Conservation (phyloP, 345 rosid genomes). For the Citrus maxima region DNA sequence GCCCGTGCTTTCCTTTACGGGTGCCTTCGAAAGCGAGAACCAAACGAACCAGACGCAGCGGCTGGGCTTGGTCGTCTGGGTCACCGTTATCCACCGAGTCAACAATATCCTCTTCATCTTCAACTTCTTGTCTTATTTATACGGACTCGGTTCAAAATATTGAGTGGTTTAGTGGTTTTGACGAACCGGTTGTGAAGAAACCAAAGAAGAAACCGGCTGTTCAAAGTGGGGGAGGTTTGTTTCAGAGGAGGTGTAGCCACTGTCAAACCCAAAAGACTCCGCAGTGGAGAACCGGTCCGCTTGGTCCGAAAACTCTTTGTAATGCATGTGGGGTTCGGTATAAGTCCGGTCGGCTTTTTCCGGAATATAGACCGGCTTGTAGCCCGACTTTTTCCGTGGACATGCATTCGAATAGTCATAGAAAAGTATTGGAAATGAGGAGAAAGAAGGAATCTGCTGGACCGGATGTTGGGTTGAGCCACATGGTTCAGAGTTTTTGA, state of each 20-base stretch:
- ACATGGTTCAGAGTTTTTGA: slow-evolving; percentile 31
- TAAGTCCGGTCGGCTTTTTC: slow-evolving; percentile 59
- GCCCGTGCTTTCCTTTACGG: slow-evolving; percentile 13
- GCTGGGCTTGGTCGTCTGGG: slow-evolving; percentile 31
- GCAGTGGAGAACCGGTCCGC: slow-evolving; percentile 65
- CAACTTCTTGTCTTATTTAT: background rate
- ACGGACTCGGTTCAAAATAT: background rate
- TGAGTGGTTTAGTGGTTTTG: background rate
- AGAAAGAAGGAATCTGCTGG: slow-evolving; percentile 29
- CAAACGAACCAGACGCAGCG: slow-evolving; percentile 28
- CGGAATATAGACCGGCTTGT: slow-evolving; percentile 63
- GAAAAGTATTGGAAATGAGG: slow-evolving; percentile 57
- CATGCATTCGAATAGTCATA: slow-evolving; percentile 50
- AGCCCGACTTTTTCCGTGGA: slow-evolving; percentile 51
- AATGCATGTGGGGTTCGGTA: slow-evolving; percentile 64
- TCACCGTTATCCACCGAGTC: slow-evolving; percentile 25
- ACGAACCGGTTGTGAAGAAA: slow-evolving; percentile 31
- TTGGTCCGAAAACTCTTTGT: slow-evolving; percentile 53
- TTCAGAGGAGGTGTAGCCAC: slow-evolving; percentile 49
- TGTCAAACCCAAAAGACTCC: slow-evolving; percentile 60
- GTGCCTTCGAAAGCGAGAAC: slow-evolving; percentile 48
- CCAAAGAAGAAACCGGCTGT: slow-evolving; percentile 28
- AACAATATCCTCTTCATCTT: slow-evolving; percentile 21
- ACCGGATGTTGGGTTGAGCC: slow-evolving; percentile 22
- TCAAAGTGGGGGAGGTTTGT: slow-evolving; percentile 16